Conservation (phyloP, 345 rosid species). For the Eucalyptus sideroxylon region DNA sequence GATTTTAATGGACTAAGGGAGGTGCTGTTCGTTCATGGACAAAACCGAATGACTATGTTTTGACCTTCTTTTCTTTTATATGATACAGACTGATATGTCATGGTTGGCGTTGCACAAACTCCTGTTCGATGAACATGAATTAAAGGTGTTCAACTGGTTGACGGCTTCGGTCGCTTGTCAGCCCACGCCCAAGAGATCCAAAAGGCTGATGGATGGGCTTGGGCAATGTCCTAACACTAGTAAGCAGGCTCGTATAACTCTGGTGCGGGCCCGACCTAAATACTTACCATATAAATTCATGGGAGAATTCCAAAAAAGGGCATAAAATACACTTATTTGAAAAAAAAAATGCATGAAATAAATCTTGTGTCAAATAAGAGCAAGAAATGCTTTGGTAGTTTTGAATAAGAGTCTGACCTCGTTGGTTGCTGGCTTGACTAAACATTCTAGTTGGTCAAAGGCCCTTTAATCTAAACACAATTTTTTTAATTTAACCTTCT, state of each 20-base stretch:
- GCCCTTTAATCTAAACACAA: too few relatives aligned
- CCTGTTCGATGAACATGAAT: neutral
- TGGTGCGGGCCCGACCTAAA: neutral
- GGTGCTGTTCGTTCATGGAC: neutral
- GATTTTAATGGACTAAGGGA: neutral
- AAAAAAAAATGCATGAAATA: too few relatives aligned
- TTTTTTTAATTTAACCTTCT: too few relatives aligned
- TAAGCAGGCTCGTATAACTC: neutral
- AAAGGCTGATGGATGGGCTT: neutral
- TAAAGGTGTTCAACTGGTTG: neutral
- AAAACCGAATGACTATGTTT: neutral
- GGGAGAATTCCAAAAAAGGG: too few relatives aligned
- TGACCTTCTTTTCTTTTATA: neutral
- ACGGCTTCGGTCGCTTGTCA: neutral
- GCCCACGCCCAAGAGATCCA: neutral
- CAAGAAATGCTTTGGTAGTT: too few relatives aligned
- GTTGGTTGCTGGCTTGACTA: fast-evolving
- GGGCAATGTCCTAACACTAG: neutral
- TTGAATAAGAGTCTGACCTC: too few relatives aligned
- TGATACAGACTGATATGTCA: neutral
- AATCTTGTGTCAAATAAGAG: too few relatives aligned
- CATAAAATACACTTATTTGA: too few relatives aligned
- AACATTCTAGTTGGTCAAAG: too few relatives aligned
- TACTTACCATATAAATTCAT: neutral
- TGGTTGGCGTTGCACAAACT: neutral